phyloP scores from a whole-genome alignment of 2,329 filamentous ascomycete species.

The Neopestalotiopsis sp. region DNA sequence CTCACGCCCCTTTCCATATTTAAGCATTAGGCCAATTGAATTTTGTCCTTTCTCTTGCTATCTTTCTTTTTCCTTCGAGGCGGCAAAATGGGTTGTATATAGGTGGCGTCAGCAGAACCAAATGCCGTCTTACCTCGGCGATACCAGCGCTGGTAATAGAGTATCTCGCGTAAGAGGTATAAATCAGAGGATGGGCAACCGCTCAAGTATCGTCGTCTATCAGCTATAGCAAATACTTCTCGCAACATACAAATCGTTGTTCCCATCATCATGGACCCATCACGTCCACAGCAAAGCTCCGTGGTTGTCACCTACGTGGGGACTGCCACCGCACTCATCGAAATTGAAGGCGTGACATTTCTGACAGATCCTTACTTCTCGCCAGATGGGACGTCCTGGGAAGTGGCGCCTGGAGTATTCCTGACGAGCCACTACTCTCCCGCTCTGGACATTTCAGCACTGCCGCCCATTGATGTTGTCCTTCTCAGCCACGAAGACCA shows the following conservation, averaged over 20 bases:
- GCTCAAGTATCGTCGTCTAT: too few relatives aligned
- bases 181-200: not conserved
- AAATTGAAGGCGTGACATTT: conserved; percentile 47
- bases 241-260: too few relatives aligned
- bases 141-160: not conserved
- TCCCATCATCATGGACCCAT: too few relatives aligned
- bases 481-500: conserved; percentile 58
- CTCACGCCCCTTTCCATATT: too few relatives aligned
- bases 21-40: too few relatives aligned
- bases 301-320: conserved; percentile 50
- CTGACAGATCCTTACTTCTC: conserved; percentile 54
- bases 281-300: conserved; percentile 4
- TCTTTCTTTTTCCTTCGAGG: too few relatives aligned
- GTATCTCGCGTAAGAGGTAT: not conserved
- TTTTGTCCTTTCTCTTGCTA: too few relatives aligned
- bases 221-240: too few relatives aligned
- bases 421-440: conserved; percentile 41
- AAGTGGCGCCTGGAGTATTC: conserved; percentile 27
- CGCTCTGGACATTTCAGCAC: conserved; percentile 40
- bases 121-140: conserved; percentile 6
- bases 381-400: conserved; percentile 41
- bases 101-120: not conserved
- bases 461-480: conserved; percentile 53
- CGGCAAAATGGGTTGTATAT: too few relatives aligned
- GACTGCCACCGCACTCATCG: conserved; percentile 54